phyloP scores from a whole-genome alignment of 352 stramenopile genomes.

The Pythium folliculosum region DNA sequence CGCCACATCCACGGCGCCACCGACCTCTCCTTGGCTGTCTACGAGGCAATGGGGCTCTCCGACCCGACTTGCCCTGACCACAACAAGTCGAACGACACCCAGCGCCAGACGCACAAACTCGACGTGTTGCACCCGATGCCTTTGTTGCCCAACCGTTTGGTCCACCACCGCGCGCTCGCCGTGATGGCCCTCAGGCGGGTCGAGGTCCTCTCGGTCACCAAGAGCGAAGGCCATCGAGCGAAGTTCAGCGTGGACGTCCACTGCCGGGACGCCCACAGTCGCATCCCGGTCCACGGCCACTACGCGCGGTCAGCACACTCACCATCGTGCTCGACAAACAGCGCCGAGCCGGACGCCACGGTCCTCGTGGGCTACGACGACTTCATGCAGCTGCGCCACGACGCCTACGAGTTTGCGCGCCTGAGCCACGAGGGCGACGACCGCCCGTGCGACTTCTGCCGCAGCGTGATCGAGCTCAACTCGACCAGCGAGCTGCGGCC shows the following conservation, averaged over 20 bases:
- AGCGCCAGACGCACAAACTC: background rate
- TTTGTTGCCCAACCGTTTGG: background rate
- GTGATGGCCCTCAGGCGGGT: background rate
- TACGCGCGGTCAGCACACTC: background rate
- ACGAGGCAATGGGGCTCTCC: background rate
- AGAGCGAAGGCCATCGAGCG: background rate
- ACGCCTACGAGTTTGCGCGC: constrained; percentile 2
- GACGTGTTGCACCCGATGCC: background rate
- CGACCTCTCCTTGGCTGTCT: background rate
- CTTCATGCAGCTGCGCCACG: background rate
- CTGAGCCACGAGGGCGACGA: background rate
- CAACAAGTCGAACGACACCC: background rate
- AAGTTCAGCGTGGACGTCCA: background rate
- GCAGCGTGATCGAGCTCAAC: background rate
- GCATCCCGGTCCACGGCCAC: background rate
- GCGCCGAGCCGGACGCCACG: background rate
- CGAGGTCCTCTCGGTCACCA: background rate
- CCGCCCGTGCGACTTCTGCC: background rate
- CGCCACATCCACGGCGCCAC: background rate
- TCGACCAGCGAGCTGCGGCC: background rate
- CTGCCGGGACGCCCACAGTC: background rate
- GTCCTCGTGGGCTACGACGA: background rate
- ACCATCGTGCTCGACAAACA: background rate
- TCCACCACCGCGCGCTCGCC: background rate
- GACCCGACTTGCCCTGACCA: background rate